Conservation (phyloP, 805 yeast species). For the Wickerhamomyces ciferrii region DNA sequence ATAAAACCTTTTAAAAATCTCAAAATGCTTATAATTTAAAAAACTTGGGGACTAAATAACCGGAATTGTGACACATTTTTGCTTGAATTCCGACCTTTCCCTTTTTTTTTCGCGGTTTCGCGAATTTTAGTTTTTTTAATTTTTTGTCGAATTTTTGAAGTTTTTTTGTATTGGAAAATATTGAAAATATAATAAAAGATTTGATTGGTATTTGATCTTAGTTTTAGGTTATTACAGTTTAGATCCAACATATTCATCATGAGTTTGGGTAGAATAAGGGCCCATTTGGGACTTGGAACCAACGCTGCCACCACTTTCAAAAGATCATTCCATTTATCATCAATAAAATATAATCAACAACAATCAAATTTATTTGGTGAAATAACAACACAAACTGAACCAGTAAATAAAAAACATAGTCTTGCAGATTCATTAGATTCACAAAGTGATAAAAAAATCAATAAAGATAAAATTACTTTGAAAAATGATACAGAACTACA, state of each 20-base stretch:
- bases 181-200: too few species aligned
- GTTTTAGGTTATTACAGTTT: too few species aligned
- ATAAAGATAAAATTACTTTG: conserved; percentile 22
- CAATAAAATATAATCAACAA: neutral
- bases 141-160: neutral
- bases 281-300: neutral
- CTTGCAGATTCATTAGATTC: neutral
- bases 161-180: neutral
- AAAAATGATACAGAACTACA: conserved; percentile 35
- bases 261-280: neutral
- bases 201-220: too few species aligned
- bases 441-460: conserved; percentile 4
- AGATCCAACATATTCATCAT: neutral
- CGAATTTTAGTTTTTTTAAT: neutral
- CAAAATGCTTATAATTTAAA: neutral
- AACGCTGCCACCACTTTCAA: neutral
- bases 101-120: neutral
- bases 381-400: neutral
- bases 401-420: neutral
- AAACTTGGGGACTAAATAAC: neutral
- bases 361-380: neutral
- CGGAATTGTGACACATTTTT: neutral
- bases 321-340: neutral
- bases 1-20: too few species aligned
- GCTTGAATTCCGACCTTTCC: neutral